phyloP scores from a whole-genome alignment of 2,329 filamentous ascomycete species.

The Aspergillus tubingensis region DNA sequence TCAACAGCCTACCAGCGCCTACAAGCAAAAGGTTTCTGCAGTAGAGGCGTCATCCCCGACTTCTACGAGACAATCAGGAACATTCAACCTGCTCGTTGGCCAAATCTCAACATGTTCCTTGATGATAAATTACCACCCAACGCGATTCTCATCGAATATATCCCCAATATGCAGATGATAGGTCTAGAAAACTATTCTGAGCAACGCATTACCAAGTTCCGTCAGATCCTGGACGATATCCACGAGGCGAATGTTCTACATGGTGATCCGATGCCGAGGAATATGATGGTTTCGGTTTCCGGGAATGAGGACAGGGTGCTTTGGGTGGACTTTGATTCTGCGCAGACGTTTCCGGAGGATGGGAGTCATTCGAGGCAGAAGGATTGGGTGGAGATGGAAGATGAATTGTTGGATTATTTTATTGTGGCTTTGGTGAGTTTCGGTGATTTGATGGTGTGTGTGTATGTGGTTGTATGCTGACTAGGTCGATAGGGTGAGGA shows the following conservation, averaged over 20 bases:
- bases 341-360: background rate
- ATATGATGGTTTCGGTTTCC: background rate
- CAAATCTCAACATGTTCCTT: constrained; percentile 15
- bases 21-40: constrained; percentile 21
- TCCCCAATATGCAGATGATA: background rate
- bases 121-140: constrained; percentile 13
- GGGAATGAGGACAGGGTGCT: background rate
- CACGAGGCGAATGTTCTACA: background rate
- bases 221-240: background rate
- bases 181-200: background rate
- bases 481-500: too few species aligned
- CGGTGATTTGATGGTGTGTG: too few species aligned
- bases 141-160: background rate
- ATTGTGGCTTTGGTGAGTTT: too few species aligned
- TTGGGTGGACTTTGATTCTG: constrained; percentile 5
- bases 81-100: constrained; percentile 13
- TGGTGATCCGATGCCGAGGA: background rate
- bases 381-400: too few species aligned
- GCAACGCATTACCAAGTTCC: background rate
- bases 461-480: too few species aligned
- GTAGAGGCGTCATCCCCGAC: constrained; percentile 18
- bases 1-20: constrained; percentile 20
- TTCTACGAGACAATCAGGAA: constrained; percentile 20
- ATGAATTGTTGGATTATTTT: too few species aligned
- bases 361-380: too few species aligned